Conservation (phyloP, 176 grass and related monocot species). For the Zea mays region Zm-B73-REFERENCE-NAM-5.0 NC_050098.1:81181001-81181500, state of each 20-base stretch:
- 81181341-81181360: too few species aligned
- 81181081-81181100: constrained; percentile 60
- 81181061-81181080: constrained; percentile 62
- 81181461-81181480: too few species aligned
- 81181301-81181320: too few species aligned
- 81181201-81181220: background rate
- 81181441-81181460: too few species aligned
- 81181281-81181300: background rate
- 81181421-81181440: too few species aligned
- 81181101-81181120: constrained; percentile 65
- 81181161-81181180: background rate
- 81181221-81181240: background rate
- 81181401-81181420: too few species aligned
- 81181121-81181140: constrained; percentile 66
- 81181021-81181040: too few species aligned
- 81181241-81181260: background rate
- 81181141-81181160: constrained; percentile 59
- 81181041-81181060: constrained; percentile 11
- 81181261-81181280: background rate
- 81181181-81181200: constrained; percentile 14
- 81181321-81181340: too few species aligned
- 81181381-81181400: too few species aligned
- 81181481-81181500: background rate
- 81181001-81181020: too few species aligned
- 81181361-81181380: too few species aligned